Percentiles rank a stretch among this genome's conserved stretches.
Evolutionary conservation across 805 yeast genomes (phyloP).

Genomic region (Metschnikowia gruessii): DNA sequence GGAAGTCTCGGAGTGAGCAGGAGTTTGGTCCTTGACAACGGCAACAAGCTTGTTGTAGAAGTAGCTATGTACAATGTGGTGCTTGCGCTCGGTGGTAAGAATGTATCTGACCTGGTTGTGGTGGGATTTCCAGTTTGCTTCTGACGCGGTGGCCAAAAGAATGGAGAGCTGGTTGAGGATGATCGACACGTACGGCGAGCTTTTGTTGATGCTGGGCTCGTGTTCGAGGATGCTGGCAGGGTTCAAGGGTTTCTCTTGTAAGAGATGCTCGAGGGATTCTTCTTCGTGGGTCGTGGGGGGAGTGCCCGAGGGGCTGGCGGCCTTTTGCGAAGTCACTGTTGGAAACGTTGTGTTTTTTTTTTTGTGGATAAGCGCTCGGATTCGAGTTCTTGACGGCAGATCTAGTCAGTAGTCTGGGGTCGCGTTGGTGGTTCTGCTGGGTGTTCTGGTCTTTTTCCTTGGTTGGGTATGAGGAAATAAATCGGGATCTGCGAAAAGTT

Average conservation of each 20-base stretch:
- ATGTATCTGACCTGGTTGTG: slow-evolving; percentile 48
- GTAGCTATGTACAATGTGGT: slow-evolving; percentile 10
- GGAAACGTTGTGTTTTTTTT: not conserved
- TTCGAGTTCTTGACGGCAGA: slow-evolving; percentile 21
- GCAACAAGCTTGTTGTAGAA: slow-evolving; percentile 16
- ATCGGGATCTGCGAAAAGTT: not conserved
- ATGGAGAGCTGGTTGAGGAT: slow-evolving; percentile 53
- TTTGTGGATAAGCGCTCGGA: not conserved
- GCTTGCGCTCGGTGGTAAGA: slow-evolving; percentile 21
- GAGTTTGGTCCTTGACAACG: slow-evolving; percentile 8
- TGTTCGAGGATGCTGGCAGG: slow-evolving; percentile 7
- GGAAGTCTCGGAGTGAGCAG: not conserved
- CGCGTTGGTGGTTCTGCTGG: slow-evolving; percentile 1
- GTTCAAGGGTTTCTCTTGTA: slow-evolving; percentile 12
- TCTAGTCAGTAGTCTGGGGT: slow-evolving; percentile 42
- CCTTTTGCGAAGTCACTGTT: slow-evolving; percentile 35
- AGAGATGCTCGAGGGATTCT: slow-evolving; percentile 7
- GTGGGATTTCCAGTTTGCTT: slow-evolving; percentile 38
- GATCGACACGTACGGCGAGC: slow-evolving; percentile 30
- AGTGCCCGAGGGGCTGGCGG: slow-evolving; percentile 42
- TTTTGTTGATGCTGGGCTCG: slow-evolving; percentile 23
- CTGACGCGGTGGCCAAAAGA: slow-evolving; percentile 43
- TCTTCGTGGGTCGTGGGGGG: slow-evolving; percentile 14
- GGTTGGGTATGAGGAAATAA: not conserved
- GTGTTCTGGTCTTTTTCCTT: not conserved